Conservation (phyloP, 2,329 filamentous ascomycete genomes). For the Ceratocystis eucalypticola region DNA sequence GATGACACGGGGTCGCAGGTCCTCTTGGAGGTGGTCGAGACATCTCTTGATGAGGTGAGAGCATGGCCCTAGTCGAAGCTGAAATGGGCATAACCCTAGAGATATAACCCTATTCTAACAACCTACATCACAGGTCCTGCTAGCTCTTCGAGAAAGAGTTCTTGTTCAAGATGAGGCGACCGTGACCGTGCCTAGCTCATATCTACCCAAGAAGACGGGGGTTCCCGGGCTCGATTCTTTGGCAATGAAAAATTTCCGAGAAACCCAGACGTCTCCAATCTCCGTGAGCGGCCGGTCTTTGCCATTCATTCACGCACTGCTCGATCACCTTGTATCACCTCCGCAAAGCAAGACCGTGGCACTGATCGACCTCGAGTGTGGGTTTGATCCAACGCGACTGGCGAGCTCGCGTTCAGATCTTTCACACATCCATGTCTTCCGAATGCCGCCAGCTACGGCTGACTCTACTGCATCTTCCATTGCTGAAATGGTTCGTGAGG, state of each 20-base stretch:
- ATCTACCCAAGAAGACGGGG: conserved; percentile 26
- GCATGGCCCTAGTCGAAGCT: conserved; percentile 21
- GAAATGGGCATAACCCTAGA: conserved; percentile 19
- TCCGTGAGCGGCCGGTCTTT: conserved; percentile 40
- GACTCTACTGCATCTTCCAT: conserved; percentile 20
- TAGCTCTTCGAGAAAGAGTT: conserved; percentile 20
- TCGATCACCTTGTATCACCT: conserved; percentile 37
- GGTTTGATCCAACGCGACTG: conserved; percentile 41
- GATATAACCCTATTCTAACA: conserved; percentile 24
- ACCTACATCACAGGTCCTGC: conserved; percentile 20
- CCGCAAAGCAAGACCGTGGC: conserved; percentile 37
- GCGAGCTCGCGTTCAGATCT: conserved; percentile 29
- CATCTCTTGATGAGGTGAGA: conserved; percentile 46
- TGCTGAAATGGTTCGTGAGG: conserved; percentile 24
- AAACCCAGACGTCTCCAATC: conserved; percentile 35
- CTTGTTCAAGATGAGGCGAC: conserved; percentile 17
- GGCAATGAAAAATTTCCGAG: conserved; percentile 34
- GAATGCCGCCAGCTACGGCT: conserved; percentile 26
- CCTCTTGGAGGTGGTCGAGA: conserved; percentile 42
- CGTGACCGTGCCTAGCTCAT: conserved; percentile 13
- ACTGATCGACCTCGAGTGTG: conserved; percentile 41
- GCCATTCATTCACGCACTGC: conserved; percentile 42
- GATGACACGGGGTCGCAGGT: conserved; percentile 35
- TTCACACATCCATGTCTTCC: conserved; percentile 39
- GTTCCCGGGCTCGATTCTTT: conserved; percentile 37